Evolutionary conservation across 164 flowering plant species (phyloP), one percentile per base, ranked within the genome.

Genomic region (Vitis labrusca): DNA sequence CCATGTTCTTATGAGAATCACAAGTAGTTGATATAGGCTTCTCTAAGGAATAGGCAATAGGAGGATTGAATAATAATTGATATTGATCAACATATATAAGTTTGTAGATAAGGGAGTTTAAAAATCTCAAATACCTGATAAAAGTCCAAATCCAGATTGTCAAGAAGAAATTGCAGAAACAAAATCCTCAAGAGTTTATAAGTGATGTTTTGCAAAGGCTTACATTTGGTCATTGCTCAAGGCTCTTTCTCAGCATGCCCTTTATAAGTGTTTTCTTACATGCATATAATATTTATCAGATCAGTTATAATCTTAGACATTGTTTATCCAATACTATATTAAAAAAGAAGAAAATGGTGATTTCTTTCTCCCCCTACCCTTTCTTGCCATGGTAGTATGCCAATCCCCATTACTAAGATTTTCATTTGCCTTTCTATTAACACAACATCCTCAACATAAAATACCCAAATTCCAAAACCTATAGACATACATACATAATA

Each of bases 211-310:
- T 1, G 55, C 47, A 73, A 50, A 72, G 16, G 54, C 89, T 81
- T 87, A 96, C 99, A 78, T 71, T 90, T 19, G 98, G 92, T 47
- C 98, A 89, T 77, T 90, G 97, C 84, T 96, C 99, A 13, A 98
- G 98, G 69, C 85, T 96, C 84, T 96, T 96, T 69, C 97, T 84
- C 69, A 96, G 78, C 99, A 96, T 96, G 79, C 97, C 87, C 75
- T 93, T 96, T 75, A 96, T 91, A 37, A 96, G 87, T 59, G 91
- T 73, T 81, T 93, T 96, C 85, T 98, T 96, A 89, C 60, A 71
- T 23, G 19, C 29, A 47, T 15, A 48, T 1, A 19, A 19, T 19
- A 19, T 19, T 19, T 19, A 19, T 19, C 23, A 19, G 23, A 19
- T 19, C 23, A 19, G 23, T 19, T 19, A 19, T 19, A 19, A 1